These are phyloP conservation scores for Sistotremastrum suecicum DNA, from an alignment of 768 basidiomycete genomes.

Conservation along the genomic window DNA sequence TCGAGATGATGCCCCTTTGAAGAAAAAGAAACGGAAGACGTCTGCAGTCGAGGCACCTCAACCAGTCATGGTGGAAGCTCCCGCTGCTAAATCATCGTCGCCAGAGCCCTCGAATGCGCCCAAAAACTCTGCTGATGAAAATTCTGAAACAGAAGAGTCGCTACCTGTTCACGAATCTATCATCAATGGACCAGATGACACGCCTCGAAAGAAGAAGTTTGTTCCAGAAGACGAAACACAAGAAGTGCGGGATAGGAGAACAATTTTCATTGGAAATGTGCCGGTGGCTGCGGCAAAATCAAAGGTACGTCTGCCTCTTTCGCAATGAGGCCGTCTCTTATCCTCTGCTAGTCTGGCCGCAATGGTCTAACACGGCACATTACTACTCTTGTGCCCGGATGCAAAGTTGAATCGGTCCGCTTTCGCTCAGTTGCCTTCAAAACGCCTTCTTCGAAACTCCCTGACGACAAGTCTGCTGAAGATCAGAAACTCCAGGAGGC, in stretches of 20 bases:
- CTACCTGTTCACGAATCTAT: too few relatives aligned
- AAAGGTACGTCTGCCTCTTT: slow-evolving; percentile 36
- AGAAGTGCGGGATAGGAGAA: slow-evolving; percentile 62
- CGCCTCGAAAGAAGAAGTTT: slow-evolving; percentile 25
- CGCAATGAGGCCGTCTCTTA: neutral
- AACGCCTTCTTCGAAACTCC: slow-evolving; percentile 55
- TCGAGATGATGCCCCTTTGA: too few relatives aligned
- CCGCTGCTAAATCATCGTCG: too few relatives aligned
- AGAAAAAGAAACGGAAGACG: too few relatives aligned
- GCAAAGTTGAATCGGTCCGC: slow-evolving; percentile 83
- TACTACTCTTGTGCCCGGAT: slow-evolving; percentile 49
- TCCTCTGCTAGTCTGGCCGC: neutral
- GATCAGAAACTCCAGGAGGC: slow-evolving; percentile 19
- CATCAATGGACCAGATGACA: too few relatives aligned
- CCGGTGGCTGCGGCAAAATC: slow-evolving; percentile 61
- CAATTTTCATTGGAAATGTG: slow-evolving; percentile 87
- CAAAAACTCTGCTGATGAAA: too few relatives aligned
- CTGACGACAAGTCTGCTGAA: slow-evolving; percentile 22
- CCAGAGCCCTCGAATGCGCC: too few relatives aligned
- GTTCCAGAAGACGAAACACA: slow-evolving; percentile 58
- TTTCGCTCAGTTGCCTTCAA: slow-evolving; percentile 92
- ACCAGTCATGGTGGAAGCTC: too few relatives aligned
- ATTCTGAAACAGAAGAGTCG: too few relatives aligned
- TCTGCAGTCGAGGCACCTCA: too few relatives aligned
- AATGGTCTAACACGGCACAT: slow-evolving; percentile 72